A percentile compares a stretch with the other conserved stretches of the same genome.
phyloP scores from a whole-genome alignment of 306 rosid genomes.

The Glycine tomentella region DNA sequence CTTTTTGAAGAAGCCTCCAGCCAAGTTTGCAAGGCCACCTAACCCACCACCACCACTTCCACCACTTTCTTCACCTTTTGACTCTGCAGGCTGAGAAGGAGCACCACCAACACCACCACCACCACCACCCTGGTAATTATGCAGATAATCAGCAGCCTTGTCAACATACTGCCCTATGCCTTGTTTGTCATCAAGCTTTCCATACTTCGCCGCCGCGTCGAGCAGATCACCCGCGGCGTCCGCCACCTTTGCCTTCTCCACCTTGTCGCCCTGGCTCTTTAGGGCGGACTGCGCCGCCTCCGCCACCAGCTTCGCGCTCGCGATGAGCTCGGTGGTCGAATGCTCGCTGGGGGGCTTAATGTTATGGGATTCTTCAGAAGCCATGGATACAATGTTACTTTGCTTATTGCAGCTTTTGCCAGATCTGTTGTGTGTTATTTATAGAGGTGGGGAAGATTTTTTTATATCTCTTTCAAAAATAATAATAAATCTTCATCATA shows the following conservation, averaged over 20 bases:
- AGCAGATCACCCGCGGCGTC: conserved; percentile 63
- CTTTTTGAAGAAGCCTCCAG: conserved; percentile 49
- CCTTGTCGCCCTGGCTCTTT: conserved; percentile 37
- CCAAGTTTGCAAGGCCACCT: conserved; percentile 47
- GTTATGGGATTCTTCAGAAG: too few species aligned
- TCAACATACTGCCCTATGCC: conserved; percentile 51
- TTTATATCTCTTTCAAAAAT: too few species aligned
- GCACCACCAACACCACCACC: too few species aligned
- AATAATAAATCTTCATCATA: too few species aligned
- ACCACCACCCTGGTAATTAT: conserved; percentile 12
- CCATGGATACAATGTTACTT: too few species aligned
- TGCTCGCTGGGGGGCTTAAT: neutral
- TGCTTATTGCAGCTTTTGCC: neutral
- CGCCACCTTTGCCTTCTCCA: conserved; percentile 60
- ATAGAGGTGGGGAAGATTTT: neutral
- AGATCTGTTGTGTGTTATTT: neutral
- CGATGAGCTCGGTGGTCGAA: neutral
- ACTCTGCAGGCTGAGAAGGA: conserved; percentile 5
- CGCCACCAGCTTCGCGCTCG: conserved; percentile 52
- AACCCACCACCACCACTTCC: conserved; percentile 33
- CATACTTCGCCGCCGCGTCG: conserved; percentile 54
- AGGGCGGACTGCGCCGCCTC: conserved; percentile 51
- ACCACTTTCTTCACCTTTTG: neutral
- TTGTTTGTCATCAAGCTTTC: conserved; percentile 53
- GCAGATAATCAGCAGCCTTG: conserved; percentile 60